These are phyloP conservation scores for Cordyceps sp. DNA, from an alignment of 2,329 filamentous ascomycete species.

Conservation along the genomic window DNA sequence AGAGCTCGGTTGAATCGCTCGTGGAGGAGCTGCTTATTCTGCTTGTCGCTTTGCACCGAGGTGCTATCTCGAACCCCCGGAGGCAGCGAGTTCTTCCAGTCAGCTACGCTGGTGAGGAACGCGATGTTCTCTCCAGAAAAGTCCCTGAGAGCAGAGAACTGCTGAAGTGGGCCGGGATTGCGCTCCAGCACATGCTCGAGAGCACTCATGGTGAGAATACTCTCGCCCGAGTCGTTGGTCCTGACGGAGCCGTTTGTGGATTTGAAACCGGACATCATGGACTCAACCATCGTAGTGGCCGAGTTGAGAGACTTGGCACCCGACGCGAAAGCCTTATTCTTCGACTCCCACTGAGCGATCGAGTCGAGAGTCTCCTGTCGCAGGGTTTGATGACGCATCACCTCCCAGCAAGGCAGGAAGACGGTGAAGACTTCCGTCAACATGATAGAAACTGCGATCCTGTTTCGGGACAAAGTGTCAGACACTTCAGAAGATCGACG, in stretches of 20 bases:
- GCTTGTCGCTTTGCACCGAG: constrained; percentile 4
- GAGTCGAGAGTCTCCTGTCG: constrained; percentile 26
- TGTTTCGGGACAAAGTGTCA: no score
- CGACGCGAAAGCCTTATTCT: constrained; percentile 7
- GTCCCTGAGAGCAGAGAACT: constrained; percentile 48
- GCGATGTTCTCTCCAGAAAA: constrained; percentile 58
- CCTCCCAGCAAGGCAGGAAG: constrained; percentile 43
- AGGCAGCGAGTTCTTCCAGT: constrained; percentile 31
- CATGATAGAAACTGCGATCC: constrained; percentile 35
- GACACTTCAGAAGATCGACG: no score
- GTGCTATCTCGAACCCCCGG: constrained; percentile 6
- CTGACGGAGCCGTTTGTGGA: constrained; percentile 17
- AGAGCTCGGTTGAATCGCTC: constrained; percentile 40
- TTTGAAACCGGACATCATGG: no score
- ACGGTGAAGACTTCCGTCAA: constrained; percentile 44
- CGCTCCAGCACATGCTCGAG: constrained; percentile 43
- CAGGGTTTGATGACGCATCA: constrained; percentile 24
- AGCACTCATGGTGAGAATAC: constrained; percentile 40
- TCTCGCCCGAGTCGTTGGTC: constrained; percentile 14
- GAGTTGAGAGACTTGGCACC: no score
- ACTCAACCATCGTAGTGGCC: no score
- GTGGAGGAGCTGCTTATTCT: constrained; percentile 15
- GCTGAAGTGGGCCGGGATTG: constrained; percentile 41
- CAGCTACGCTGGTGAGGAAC: constrained; percentile 40
- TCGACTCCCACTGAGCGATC: constrained; percentile 9